Base-by-base conservation (phyloP, 495 filamentous ascomycete species). In the Lophium mytilinum region DNA sequence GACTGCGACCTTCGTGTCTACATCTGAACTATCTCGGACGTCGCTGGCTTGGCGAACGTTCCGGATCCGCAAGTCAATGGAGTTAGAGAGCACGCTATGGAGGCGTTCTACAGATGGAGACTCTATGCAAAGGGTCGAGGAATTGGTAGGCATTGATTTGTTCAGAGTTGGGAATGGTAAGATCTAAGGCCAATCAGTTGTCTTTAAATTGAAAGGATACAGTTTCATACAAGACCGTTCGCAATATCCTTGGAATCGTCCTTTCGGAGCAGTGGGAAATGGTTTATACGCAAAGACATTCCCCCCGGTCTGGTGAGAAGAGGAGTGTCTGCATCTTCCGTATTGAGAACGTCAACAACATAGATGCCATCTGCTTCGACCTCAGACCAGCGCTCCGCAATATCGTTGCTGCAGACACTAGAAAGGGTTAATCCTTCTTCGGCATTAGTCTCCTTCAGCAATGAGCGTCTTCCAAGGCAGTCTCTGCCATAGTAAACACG, bases 361-460 rank as follows among this genome's bases (percentile, higher is more conserved):
- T 88, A 86, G 42, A 96, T 70, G 0, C 90, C 90, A 65, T 89
- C 81, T 4, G 88, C 86, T 60, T 87, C 83, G 4, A 97, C 85
- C 73, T 99, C 93, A 36, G 75, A 66, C 83, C 91, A 97, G 33
- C 64, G 66, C 3, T 66, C 63, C 0, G 68, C 64, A 34, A 73
- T 70, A 11, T 71, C 69, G 6, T 75, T 77, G 68, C 85, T 83
- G 30, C 84, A 80, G 41, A 95, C 71, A 67, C 94, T 97, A 55
- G 85, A 87, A 37, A 99, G 72, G 21, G 77, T 80, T 11, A 96
- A 52, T 30, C 67, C 74, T 9, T 75, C 73, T 39, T 68, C 64
- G 7, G 71, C 68, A 58, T 77, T 71, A 49, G 67, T 60, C 6
- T 73, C 77, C 9, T 71, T 70, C 33, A 97, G 75, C 5, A 98